These are phyloP conservation scores for Syzygium grande DNA, from an alignment of 345 rosid genomes.

Conservation along the genomic window DNA sequence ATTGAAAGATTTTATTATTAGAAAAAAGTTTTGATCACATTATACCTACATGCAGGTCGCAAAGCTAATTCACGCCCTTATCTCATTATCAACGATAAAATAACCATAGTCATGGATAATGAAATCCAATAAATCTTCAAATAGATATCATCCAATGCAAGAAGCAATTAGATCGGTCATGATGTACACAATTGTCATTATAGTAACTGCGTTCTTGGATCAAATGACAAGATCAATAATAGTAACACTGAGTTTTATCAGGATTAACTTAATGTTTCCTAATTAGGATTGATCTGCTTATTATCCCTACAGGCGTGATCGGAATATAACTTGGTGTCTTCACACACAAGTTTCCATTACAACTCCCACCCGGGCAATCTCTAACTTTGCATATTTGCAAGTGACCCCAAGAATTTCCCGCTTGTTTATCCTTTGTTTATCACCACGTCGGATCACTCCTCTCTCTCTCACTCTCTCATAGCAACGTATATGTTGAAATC, in stretches of 20 bases:
- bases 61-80: not conserved
- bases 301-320: not conserved
- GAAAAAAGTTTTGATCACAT: not conserved
- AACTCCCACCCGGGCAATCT: too few relatives aligned
- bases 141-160: not conserved
- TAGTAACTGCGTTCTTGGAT: not conserved
- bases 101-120: not conserved
- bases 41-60: not conserved
- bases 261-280: not conserved
- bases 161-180: too few relatives aligned
- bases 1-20: not conserved
- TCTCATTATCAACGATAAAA: not conserved
- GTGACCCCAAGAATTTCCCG: not conserved
- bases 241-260: not conserved
- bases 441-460: not conserved
- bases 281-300: not conserved
- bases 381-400: not conserved
- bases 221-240: too few relatives aligned
- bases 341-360: not conserved
- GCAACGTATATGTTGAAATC: not conserved
- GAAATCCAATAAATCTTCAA: not conserved
- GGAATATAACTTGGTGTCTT: not conserved
- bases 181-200: too few relatives aligned
- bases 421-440: not conserved
- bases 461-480: too few relatives aligned